Percentiles rank a stretch among this genome's conserved stretches.
phyloP scores from a whole-genome alignment of 148 eudicot species.

The Amaranthus cruentus region DNA sequence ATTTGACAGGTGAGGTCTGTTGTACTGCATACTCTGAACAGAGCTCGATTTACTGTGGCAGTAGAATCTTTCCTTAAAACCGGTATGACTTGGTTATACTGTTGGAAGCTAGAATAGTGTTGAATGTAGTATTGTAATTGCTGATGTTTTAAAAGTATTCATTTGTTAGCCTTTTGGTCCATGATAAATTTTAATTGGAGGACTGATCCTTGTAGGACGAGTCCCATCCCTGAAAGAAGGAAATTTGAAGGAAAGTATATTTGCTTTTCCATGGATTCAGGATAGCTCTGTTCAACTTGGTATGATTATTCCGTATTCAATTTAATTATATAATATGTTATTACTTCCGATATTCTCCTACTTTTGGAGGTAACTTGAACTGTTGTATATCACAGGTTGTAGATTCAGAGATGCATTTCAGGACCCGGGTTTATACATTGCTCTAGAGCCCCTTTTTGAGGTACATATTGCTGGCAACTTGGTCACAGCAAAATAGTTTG shows the following conservation, averaged over 20 bases:
- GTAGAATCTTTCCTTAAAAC: conserved; percentile 84
- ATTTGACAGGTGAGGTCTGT: conserved; percentile 75
- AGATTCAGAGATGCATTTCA: conserved; percentile 93
- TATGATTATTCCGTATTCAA: conserved; percentile 19
- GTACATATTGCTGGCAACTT: conserved; percentile 29
- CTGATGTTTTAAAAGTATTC: neutral
- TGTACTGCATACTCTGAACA: conserved; percentile 79
- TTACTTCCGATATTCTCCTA: conserved; percentile 2
- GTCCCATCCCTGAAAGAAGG: conserved; percentile 92
- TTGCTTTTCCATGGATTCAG: conserved; percentile 72
- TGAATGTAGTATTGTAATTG: neutral
- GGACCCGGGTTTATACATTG: conserved; percentile 74
- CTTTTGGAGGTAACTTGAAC: conserved; percentile 12
- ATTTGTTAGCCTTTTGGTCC: neutral
- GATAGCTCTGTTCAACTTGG: conserved; percentile 80
- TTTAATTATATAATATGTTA: neutral
- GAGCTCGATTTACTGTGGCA: conserved; percentile 88
- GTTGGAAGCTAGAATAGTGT: neutral
- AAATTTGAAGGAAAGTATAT: conserved; percentile 72
- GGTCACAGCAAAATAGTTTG: neutral
- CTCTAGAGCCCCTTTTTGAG: conserved; percentile 82
- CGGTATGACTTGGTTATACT: conserved; percentile 37
- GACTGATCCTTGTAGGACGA: conserved; percentile 40
- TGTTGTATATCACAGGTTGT: conserved; percentile 49
- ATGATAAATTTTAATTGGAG: neutral